These are phyloP conservation scores for Aspergillus coremiiformis DNA, from an alignment of 495 filamentous ascomycete species.

Conservation along the genomic window DNA sequence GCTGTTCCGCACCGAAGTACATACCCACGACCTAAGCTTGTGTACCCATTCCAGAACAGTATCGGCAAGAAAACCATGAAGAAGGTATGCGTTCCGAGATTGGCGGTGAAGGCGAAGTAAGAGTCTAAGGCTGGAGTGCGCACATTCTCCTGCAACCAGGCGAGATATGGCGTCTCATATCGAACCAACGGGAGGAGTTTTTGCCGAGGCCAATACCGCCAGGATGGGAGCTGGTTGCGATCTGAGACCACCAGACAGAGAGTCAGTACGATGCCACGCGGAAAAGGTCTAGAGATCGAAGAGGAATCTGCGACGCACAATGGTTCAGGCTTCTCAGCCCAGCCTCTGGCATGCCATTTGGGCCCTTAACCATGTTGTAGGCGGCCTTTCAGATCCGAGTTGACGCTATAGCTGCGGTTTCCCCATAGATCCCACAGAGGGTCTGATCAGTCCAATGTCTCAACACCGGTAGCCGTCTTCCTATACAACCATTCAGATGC, in stretches of 20 bases:
- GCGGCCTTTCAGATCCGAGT: slow-evolving; percentile 19
- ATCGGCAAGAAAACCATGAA: slow-evolving; percentile 93
- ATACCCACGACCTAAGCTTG: slow-evolving; percentile 74
- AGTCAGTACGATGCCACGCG: not conserved
- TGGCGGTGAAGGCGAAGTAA: slow-evolving; percentile 94
- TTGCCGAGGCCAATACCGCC: slow-evolving; percentile 82
- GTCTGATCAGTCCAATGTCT: not conserved
- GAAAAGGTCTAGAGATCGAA: slow-evolving; percentile 2
- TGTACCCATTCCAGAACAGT: slow-evolving; percentile 90
- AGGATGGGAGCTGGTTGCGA: slow-evolving; percentile 71
- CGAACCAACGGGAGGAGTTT: slow-evolving; percentile 76
- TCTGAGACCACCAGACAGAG: slow-evolving; percentile 45
- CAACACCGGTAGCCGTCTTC: not conserved
- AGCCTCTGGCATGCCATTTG: slow-evolving; percentile 52
- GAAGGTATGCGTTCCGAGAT: slow-evolving; percentile 96
- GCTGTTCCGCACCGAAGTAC: slow-evolving; percentile 16
- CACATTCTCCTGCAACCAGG: slow-evolving; percentile 68
- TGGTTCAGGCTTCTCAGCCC: slow-evolving; percentile 67
- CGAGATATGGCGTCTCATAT: slow-evolving; percentile 93
- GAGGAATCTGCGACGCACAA: slow-evolving; percentile 46
- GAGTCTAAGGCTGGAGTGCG: slow-evolving; percentile 79
- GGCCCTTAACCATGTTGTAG: slow-evolving; percentile 29
- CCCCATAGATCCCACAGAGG: slow-evolving; percentile 20
- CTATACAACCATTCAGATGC: not conserved
- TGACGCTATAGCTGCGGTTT: slow-evolving; percentile 5